Percentiles rank a stretch among this genome's conserved stretches.
Evolutionary conservation across 139 green algal genomes (phyloP).

Genomic region (Limnomonas spitsbergensis): DNA sequence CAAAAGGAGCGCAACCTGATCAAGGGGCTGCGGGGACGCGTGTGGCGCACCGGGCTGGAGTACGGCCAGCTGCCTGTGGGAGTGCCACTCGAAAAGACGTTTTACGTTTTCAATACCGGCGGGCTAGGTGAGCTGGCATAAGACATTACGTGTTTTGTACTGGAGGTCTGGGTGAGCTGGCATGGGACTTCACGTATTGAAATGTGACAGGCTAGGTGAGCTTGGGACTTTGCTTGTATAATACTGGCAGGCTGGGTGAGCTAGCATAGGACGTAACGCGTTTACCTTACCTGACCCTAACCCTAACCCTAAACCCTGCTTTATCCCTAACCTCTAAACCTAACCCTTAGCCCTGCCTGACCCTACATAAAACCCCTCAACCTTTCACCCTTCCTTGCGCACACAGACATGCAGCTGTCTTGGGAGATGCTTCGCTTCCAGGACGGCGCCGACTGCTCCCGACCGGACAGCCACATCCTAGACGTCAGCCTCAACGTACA

Average conservation of each 20-base stretch:
- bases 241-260: no score
- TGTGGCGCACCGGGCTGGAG: constrained; percentile 26
- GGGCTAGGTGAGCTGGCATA: constrained; percentile 33
- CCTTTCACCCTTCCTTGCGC: no score
- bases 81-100: constrained; percentile 24
- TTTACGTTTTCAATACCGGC: constrained; percentile 55
- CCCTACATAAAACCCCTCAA: no score
- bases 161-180: neutral
- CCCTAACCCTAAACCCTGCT: no score
- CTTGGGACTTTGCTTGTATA: no score
- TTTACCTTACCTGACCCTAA: no score
- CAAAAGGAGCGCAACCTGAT: constrained; percentile 48
- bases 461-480: constrained; percentile 22
- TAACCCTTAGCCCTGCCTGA: no score
- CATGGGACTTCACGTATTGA: neutral
- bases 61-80: constrained; percentile 38
- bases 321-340: no score
- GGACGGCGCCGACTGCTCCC: constrained; percentile 31
- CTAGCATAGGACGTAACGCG: no score
- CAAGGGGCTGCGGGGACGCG: constrained; percentile 17
- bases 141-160: neutral
- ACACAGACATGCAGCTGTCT: constrained; percentile 39
- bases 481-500: constrained; percentile 23
- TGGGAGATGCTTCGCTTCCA: constrained; percentile 30
- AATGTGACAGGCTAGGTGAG: no score